phyloP scores from a whole-genome alignment of 768 basidiomycete species.

The Trichaptum fuscoviolaceum region DNA sequence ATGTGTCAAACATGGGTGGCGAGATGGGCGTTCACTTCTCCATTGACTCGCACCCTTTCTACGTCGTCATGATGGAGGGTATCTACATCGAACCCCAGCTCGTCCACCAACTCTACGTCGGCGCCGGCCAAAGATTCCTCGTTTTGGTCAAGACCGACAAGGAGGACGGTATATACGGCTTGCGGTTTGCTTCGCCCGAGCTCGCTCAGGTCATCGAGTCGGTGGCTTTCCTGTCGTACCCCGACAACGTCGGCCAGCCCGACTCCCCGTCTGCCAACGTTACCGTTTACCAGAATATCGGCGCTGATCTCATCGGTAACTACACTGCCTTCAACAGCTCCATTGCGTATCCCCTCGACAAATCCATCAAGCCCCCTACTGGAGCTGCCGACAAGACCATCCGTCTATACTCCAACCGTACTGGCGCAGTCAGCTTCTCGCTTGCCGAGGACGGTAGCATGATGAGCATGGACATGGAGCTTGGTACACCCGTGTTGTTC shows the following conservation, averaged over 20 bases:
- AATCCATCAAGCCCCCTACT: background rate
- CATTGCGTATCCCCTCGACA: background rate
- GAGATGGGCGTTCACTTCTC: background rate
- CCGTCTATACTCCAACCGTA: background rate
- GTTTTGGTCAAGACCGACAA: background rate
- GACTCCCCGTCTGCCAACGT: background rate
- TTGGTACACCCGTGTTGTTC: background rate
- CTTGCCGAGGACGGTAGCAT: background rate
- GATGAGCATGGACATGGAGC: background rate
- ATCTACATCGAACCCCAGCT: background rate
- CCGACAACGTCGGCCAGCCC: background rate
- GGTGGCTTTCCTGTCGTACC: background rate
- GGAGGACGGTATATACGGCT: background rate
- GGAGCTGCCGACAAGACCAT: background rate
- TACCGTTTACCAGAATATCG: background rate
- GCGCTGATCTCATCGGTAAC: background rate
- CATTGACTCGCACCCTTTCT: background rate
- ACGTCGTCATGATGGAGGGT: background rate
- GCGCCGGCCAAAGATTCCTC: background rate
- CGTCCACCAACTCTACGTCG: background rate
- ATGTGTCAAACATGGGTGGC: background rate
- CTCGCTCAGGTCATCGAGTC: background rate
- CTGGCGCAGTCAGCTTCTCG: background rate
- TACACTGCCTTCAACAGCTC: background rate
- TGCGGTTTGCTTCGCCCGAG: background rate